phyloP scores from a whole-genome alignment of 73 alveolate species.

The Paramecium tetraurelia region DNA sequence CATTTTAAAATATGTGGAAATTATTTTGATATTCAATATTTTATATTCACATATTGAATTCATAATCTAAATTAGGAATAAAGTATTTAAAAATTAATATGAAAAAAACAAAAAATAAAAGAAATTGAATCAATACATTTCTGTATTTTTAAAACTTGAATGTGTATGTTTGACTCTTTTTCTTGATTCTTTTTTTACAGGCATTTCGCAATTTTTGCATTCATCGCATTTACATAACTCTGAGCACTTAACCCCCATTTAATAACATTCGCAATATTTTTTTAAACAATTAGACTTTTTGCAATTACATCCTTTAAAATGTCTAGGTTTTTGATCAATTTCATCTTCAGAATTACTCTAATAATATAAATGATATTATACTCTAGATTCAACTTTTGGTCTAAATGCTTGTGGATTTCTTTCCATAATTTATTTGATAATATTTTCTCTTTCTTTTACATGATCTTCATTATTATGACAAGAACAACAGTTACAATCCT shows the following conservation, averaged over 20 bases:
- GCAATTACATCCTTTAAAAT: slow-evolving; percentile 94
- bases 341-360: slow-evolving; percentile 50
- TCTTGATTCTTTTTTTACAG: slow-evolving; percentile 51
- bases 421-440: slow-evolving; percentile 83
- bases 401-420: slow-evolving; percentile 95
- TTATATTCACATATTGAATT: neutral
- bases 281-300: slow-evolving; percentile 91
- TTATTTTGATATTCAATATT: neutral
- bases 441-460: slow-evolving; percentile 79
- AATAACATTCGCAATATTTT: slow-evolving; percentile 96
- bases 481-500: slow-evolving; percentile 92
- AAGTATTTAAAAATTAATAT: neutral
- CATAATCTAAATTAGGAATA: neutral
- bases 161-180: slow-evolving; percentile 27
- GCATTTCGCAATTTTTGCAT: slow-evolving; percentile 80
- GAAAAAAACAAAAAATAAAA: neutral
- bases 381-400: slow-evolving; percentile 71
- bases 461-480: slow-evolving; percentile 88
- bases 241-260: slow-evolving; percentile 85
- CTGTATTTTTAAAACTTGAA: neutral
- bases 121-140: neutral
- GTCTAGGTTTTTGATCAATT: slow-evolving; percentile 58
- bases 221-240: slow-evolving; percentile 91
- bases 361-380: neutral
- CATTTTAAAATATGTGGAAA: neutral